These are phyloP conservation scores for Beauveria bassiana DNA, from an alignment of 2,329 filamentous ascomycete genomes.

Conservation along the genomic window DNA sequence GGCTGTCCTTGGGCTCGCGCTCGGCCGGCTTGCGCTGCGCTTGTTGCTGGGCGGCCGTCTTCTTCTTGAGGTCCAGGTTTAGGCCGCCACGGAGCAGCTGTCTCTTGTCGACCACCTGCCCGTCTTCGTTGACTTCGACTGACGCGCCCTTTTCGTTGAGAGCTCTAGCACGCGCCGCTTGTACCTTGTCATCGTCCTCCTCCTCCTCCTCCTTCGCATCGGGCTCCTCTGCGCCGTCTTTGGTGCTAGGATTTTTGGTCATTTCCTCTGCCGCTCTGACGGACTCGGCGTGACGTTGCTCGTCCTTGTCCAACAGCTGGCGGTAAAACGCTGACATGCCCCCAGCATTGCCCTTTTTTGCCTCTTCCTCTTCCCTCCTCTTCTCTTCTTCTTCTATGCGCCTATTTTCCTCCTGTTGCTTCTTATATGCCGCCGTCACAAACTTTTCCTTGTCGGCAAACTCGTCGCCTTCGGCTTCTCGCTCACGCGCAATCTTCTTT, in stretches of 20 bases:
- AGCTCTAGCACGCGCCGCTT: slow-evolving; percentile 58
- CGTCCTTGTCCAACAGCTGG: slow-evolving; percentile 62
- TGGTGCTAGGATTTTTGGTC: slow-evolving; percentile 32
- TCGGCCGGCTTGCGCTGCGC: slow-evolving; percentile 20
- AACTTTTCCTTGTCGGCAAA: slow-evolving; percentile 80
- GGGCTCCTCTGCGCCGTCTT: background rate
- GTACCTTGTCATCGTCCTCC: slow-evolving; percentile 41
- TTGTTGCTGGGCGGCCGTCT: slow-evolving; percentile 29
- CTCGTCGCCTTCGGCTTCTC: slow-evolving; percentile 73
- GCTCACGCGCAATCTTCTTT: slow-evolving; percentile 69
- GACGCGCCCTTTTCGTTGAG: slow-evolving; percentile 54
- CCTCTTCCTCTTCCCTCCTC: slow-evolving; percentile 54
- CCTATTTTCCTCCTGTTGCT: slow-evolving; percentile 69
- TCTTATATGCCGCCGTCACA: slow-evolving; percentile 75
- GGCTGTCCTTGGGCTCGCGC: slow-evolving; percentile 25
- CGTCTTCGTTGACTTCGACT: slow-evolving; percentile 72
- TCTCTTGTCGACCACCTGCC: slow-evolving; percentile 77
- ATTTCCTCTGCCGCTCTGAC: slow-evolving; percentile 58
- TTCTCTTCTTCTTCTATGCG: slow-evolving; percentile 65
- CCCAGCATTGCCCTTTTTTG: slow-evolving; percentile 52
- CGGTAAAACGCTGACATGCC: slow-evolving; percentile 76
- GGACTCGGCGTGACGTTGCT: slow-evolving; percentile 61
- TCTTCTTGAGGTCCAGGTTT: slow-evolving; percentile 61
- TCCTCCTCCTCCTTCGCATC: slow-evolving; percentile 20
- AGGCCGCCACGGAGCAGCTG: slow-evolving; percentile 69